Evolutionary conservation across 2,329 filamentous ascomycete genomes (phyloP), one percentile per base, ranked within the genome.

Genomic region (Fonsecaea nubica): DNA sequence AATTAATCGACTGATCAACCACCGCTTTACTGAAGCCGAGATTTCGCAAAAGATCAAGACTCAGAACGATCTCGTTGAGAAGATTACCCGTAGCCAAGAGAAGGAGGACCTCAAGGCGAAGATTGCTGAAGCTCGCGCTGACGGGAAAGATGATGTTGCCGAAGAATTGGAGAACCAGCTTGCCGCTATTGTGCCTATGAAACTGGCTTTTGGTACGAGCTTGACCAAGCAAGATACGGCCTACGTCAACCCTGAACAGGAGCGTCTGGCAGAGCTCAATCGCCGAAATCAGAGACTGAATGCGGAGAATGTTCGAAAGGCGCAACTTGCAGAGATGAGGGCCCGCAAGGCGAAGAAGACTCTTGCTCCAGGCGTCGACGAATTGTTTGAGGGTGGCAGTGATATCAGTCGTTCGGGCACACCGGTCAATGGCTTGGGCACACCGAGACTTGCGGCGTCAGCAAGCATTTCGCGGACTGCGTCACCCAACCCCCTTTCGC

Each of bases 271-370:
- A 0, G 86, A 90, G 74, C 84, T 97, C 71, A 99, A 99, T 79
- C 84, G 87, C 33, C 88, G 91, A 75, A 97, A 97, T 78, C 89
- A 94, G 68, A 88, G 89, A 65, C 86, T 89, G 72, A 97, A 97
- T 75, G 86, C 87, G n/a, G 92, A 97, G 76, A 89, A 91, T 56
- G 91, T 98, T n/a, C 92, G 94, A 66, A 91, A 92, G 77, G 94
- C 93, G 0, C 91, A 97, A 76, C 84, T 97, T 63, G 90, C 90
- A 72, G 95, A 99, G 80, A 86, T 89, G 72, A 86, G 86, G 58
- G 85, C 84, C 45, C 79, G 56, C 77, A 84, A 84, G 67, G 83
- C 80, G 69, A 82, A 82, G 56, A 73, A 75, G 63, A 77, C 77
- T 30, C 65, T 76, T 56, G 71, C 73, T 12, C 74, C 73, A 12